Percentiles rank a stretch among this genome's conserved stretches.
phyloP scores from a whole-genome alignment of 306 rosid genomes.

The Begonia masoniana region DNA sequence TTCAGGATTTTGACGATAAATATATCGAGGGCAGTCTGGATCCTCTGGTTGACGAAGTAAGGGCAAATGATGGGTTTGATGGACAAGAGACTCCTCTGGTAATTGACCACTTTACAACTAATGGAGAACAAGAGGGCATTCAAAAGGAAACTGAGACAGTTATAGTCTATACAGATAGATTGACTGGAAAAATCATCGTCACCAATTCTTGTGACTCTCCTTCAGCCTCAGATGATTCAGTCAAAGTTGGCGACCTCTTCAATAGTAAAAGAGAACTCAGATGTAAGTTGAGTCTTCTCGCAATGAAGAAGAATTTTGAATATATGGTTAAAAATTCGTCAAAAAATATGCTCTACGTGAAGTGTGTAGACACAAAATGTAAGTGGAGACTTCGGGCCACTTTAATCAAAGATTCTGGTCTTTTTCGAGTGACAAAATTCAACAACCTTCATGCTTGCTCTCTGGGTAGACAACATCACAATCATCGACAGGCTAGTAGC shows the following conservation, averaged over 20 bases:
- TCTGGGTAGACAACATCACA: background rate
- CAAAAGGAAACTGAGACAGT: no score
- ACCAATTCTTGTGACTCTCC: no score
- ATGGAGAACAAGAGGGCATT: no score
- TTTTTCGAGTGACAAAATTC: background rate
- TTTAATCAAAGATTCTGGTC: background rate
- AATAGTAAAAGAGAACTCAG: background rate
- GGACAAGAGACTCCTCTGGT: no score
- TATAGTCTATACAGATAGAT: no score
- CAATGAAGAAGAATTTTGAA: constrained; percentile 2
- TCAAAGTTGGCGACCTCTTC: background rate
- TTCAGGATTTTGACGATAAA: no score
- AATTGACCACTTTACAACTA: no score
- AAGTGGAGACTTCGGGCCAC: background rate
- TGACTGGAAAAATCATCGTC: no score
- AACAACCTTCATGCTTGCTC: background rate
- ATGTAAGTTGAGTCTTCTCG: constrained; percentile 2
- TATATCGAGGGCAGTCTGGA: no score
- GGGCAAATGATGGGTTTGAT: no score
- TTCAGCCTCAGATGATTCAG: background rate
- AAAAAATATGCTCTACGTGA: background rate
- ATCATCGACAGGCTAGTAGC: constrained; percentile 1
- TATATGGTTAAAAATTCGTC: background rate
- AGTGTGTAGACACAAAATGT: background rate
- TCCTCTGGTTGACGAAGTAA: no score